Percentiles rank a stretch among this genome's conserved stretches.
Conservation (phyloP, 2,329 filamentous ascomycete genomes). For the Mycocentrospora acerina region DNA sequence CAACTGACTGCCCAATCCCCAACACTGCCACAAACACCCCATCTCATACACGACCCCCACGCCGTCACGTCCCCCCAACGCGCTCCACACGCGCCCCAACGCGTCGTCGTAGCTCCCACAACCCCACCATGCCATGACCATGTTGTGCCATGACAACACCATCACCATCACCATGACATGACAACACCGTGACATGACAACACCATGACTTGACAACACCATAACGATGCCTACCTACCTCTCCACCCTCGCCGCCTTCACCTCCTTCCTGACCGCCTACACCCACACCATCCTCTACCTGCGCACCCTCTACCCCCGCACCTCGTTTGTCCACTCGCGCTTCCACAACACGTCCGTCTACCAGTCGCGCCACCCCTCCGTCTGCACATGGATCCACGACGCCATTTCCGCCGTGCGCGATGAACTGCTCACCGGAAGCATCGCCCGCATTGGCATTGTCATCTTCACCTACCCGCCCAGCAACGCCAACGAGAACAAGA, state of each 20-base stretch:
- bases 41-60: no score
- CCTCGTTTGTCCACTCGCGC: constrained; percentile 75
- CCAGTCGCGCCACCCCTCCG: constrained; percentile 81
- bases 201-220: constrained; percentile 1
- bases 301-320: constrained; percentile 73
- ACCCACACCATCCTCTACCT: constrained; percentile 87
- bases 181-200: no score
- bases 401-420: constrained; percentile 70
- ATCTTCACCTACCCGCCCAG: constrained; percentile 50
- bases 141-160: no score
- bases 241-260: constrained; percentile 67
- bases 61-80: no score
- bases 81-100: no score
- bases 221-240: constrained; percentile 35
- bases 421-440: constrained; percentile 63
- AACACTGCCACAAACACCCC: no score
- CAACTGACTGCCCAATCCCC: no score
- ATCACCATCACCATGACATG: no score
- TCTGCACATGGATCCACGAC: constrained; percentile 83
- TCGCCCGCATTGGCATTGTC: constrained; percentile 58
- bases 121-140: no score
- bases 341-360: constrained; percentile 84
- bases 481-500: background rate
- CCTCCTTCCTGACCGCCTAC: constrained; percentile 76
- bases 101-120: no score